Percentiles rank a stretch among this genome's conserved stretches.
These are phyloP conservation scores for Pyrenophora seminiperda DNA, from an alignment of 2,329 filamentous ascomycete species.

Conservation along the genomic window DNA sequence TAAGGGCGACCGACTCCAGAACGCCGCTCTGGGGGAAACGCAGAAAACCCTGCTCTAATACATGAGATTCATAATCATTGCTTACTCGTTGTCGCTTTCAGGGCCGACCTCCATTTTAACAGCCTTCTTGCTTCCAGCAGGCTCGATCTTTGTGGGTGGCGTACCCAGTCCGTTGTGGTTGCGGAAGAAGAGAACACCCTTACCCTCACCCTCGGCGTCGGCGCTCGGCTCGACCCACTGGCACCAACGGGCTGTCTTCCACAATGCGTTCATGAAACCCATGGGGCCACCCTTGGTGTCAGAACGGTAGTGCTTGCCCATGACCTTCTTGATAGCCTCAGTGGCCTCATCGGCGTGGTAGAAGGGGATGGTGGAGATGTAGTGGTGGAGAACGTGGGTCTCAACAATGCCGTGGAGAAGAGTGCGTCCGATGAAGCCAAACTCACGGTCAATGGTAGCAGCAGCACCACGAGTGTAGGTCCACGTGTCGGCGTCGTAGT, in stretches of 20 bases:
- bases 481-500: constrained; percentile 87
- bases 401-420: constrained; percentile 96
- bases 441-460: constrained; percentile 95
- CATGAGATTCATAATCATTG: constrained; percentile 21
- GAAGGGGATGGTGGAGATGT: constrained; percentile 93
- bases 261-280: constrained; percentile 86
- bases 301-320: constrained; percentile 93
- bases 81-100: constrained; percentile 41
- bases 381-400: constrained; percentile 98
- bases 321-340: constrained; percentile 91
- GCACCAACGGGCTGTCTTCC: constrained; percentile 80
- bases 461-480: constrained; percentile 92
- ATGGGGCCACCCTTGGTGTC: constrained; percentile 74
- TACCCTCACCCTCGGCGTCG: constrained; percentile 77
- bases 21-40: constrained; percentile 24
- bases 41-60: constrained; percentile 25
- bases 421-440: constrained; percentile 90
- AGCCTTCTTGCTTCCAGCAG: constrained; percentile 32
- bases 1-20: constrained; percentile 16
- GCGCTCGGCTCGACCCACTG: constrained; percentile 96
- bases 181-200: constrained; percentile 90
- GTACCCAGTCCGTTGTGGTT: constrained; percentile 88
- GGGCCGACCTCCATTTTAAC: constrained; percentile 45
- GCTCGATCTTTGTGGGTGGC: constrained; percentile 37
- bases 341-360: constrained; percentile 94